Evolutionary conservation across 1,284 basidiomycete species (phyloP), one percentile per base, ranked within the genome.

Genomic region (Ganoderma resinaceum): DNA sequence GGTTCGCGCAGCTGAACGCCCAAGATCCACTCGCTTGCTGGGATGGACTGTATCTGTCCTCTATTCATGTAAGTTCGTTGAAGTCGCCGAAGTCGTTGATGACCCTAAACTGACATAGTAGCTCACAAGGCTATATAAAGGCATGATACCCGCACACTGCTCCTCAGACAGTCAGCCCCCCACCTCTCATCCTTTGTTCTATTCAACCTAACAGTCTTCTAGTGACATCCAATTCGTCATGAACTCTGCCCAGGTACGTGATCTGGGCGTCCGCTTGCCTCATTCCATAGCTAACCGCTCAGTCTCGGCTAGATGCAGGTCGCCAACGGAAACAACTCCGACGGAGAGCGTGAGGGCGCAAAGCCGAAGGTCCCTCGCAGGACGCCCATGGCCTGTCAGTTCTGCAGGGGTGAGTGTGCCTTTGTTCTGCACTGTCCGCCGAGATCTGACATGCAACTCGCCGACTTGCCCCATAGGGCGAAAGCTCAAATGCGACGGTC

Each of bases 401-500:
- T 78, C 66, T 78, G 76, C 68, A 73, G 76, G 71, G 76, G 76
- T 78, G 59, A 49, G 52, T 62, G 61, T 35, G 23, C 40, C 31
- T 31, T 3, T 40, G 18, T 53, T 37, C 35, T 18, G 46, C 46
- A 70, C 66, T 68, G 65, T 43, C 35, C 57, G 52, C 37, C 63
- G 61, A 57, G 49, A 71, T 67, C 63, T 66, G 62, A 62, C 35
- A 43, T 63, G 20, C 40, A 55, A 9, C 43, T 42, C 61, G 14
- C 55, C 66, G 31, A 61, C 62, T 58, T 55, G 61, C 35, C 46
- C 23, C 29, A 7, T 69, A 79, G 78, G 77, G 23, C 73, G 78
- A 37, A 79, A 79, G 68, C 72, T 79, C 37, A 79, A 79, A 58
- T 79, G 78, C 66, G 78, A 79, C 67, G 78, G 78, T 62, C 76